A percentile compares a stretch with the other conserved stretches of the same genome.
phyloP scores from a whole-genome alignment of 495 filamentous ascomycete genomes.

The Bombardia bombarda region DNA sequence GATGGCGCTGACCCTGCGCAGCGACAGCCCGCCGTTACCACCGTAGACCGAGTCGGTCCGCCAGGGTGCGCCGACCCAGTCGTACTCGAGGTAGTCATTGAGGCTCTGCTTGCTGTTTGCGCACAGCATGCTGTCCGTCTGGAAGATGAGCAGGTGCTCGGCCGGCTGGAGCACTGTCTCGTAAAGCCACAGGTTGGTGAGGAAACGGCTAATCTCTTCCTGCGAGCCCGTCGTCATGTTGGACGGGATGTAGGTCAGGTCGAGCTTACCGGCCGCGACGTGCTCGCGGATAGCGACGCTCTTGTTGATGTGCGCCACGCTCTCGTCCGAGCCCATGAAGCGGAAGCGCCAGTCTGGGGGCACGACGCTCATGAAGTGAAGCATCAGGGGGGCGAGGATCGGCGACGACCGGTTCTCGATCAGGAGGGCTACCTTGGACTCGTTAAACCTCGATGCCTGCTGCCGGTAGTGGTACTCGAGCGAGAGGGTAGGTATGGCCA shows the following conservation, averaged over 20 bases:
- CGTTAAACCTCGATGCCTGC: conserved; percentile 31
- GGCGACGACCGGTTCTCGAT: conserved; percentile 39
- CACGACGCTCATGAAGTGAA: conserved; percentile 44
- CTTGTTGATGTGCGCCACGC: conserved; percentile 28
- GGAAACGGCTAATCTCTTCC: conserved; percentile 37
- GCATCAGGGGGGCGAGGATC: conserved; percentile 37
- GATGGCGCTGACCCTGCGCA: conserved; percentile 39
- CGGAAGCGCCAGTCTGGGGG: conserved; percentile 47
- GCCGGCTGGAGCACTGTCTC: conserved; percentile 33
- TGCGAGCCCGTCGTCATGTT: conserved; percentile 35
- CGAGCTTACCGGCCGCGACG: conserved; percentile 34
- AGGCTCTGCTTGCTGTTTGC: conserved; percentile 35
- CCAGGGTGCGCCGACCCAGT: conserved; percentile 48
- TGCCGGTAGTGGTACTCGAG: conserved; percentile 22
- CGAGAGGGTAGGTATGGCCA: conserved; percentile 18
- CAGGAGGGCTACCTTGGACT: conserved; percentile 41
- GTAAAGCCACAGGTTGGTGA: conserved; percentile 40
- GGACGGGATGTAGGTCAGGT: conserved; percentile 35
- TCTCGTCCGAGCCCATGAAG: conserved; percentile 38
- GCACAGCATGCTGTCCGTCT: conserved; percentile 44
- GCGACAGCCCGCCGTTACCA: conserved; percentile 42
- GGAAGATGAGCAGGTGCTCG: conserved; percentile 40
- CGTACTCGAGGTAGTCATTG: conserved; percentile 42
- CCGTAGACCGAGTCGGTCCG: conserved; percentile 31
- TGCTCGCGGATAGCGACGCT: conserved; percentile 30